Evolutionary conservation across 2,329 filamentous ascomycete species (phyloP), one percentile per base, ranked within the genome.

Genomic region (Microcyclospora pomicola): DNA sequence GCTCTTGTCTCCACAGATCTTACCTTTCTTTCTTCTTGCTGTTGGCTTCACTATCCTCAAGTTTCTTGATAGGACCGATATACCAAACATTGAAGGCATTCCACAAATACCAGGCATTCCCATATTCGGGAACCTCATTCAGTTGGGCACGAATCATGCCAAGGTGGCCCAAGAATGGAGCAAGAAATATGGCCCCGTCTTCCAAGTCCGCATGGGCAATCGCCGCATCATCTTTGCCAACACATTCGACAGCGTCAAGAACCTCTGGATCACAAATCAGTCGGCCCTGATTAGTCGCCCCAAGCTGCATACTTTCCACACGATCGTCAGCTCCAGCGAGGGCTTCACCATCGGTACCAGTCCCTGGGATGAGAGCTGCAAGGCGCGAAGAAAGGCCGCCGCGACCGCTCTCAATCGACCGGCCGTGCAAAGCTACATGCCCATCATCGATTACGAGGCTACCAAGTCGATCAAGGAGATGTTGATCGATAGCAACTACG

Each of bases 301-400:
- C 0, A 83, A 69, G 15, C 73, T 86, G 34, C 81, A 88, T 58
- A 88, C 82, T 1, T 88, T 87, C 58, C 82, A 87, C 59, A 81
- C 72, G 5, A 78, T 87, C 3, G 78, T 86, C 2, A 85, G 81
- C 1, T 75, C 69, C 27, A 82, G 79, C 0, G 79, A 85, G 48
- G 82, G 82, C 5, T 82, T 85, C 59, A 88, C 82, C 0, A 85
- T 91, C 43, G 83, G 83, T 1, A 85, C 82, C 0, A 86, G 81
- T 0, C 82, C 83, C 0, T 91, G 82, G 79, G 81, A 87, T 44
- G 82, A 85, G 36, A 83, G 77, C 2, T 84, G 80, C 61, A 88
- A 87, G 58, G 66, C 69, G 15, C 72, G 82, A 9, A 73, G 83
- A 44, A 87, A 85, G 63, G 82, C 80, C 0, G 82, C 82, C 1